A percentile compares a stretch with the other conserved stretches of the same genome.
These are phyloP conservation scores for Polyplosphaeria fusca DNA, from an alignment of 495 filamentous ascomycete species.

Conservation along the genomic window DNA sequence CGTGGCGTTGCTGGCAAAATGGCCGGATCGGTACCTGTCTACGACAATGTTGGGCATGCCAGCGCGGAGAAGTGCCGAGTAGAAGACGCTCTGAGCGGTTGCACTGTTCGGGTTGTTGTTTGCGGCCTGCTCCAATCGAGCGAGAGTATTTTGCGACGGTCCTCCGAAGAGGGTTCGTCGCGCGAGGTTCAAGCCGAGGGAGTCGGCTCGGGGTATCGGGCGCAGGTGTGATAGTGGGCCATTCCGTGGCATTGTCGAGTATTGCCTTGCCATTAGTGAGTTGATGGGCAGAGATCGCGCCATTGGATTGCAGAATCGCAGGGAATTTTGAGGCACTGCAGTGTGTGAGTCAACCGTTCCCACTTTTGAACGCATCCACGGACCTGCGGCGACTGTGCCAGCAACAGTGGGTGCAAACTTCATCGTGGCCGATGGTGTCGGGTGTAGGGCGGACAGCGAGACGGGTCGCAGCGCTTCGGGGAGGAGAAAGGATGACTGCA, in stretches of 20 bases:
- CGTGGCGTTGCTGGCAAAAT: conserved; percentile 72
- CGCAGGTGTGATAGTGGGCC: conserved; percentile 20
- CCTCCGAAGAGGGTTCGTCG: conserved; percentile 53
- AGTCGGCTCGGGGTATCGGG: conserved; percentile 12
- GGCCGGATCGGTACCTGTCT: conserved; percentile 79
- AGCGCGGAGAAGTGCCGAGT: conserved; percentile 81
- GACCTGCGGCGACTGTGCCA: conserved; percentile 20
- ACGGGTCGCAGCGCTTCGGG: conserved; percentile 24
- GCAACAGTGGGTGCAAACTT: conserved; percentile 21
- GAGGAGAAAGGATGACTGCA: conserved; percentile 9
- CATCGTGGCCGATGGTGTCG: conserved; percentile 14
- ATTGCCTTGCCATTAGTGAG: conserved; percentile 19
- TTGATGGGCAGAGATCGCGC: conserved; percentile 22
- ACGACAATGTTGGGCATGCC: conserved; percentile 90
- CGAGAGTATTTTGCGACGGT: conserved; percentile 56
- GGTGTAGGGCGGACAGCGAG: conserved; percentile 18
- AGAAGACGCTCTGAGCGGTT: conserved; percentile 86
- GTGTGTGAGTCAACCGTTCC: neutral
- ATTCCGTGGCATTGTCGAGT: conserved; percentile 25
- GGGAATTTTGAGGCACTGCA: conserved; percentile 26
- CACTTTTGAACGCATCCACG: neutral
- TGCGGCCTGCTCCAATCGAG: conserved; percentile 78
- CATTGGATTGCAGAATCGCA: conserved; percentile 26
- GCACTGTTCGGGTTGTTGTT: conserved; percentile 87
- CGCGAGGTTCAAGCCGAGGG: conserved; percentile 24